These are phyloP conservation scores for Pelargonium fulgidum DNA, from an alignment of 441 rosid genomes.

Conservation along the genomic window DNA sequence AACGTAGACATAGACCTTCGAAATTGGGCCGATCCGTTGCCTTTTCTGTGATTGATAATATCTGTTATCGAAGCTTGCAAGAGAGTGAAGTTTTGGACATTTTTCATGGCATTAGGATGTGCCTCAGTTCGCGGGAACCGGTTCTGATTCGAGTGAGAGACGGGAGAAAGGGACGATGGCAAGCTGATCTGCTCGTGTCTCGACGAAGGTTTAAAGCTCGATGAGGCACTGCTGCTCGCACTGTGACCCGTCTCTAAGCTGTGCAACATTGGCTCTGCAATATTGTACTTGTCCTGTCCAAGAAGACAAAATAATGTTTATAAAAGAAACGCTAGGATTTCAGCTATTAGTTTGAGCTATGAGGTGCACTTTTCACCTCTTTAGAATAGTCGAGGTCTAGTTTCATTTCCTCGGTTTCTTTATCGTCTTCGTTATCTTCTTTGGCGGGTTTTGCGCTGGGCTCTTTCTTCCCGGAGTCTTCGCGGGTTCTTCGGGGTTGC, in stretches of 20 bases:
- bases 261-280: too few species aligned
- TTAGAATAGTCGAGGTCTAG: slow-evolving; percentile 29
- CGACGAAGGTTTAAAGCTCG: slow-evolving; percentile 16
- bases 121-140: slow-evolving; percentile 32
- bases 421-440: slow-evolving; percentile 15
- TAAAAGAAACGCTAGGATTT: background rate
- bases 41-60: slow-evolving; percentile 37
- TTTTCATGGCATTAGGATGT: slow-evolving; percentile 52
- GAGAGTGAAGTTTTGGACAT: slow-evolving; percentile 48
- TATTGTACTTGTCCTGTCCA: background rate
- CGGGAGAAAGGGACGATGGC: slow-evolving; percentile 36
- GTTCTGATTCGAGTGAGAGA: slow-evolving; percentile 16
- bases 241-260: slow-evolving; percentile 24
- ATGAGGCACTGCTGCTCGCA: slow-evolving; percentile 30
- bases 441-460: slow-evolving; percentile 15
- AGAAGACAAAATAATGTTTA: background rate
- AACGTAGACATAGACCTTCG: slow-evolving; percentile 46
- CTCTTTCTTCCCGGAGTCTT: slow-evolving; percentile 23
- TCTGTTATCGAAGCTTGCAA: slow-evolving; percentile 53
- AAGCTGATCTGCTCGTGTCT: slow-evolving; percentile 12
- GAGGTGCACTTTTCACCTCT: slow-evolving; percentile 29
- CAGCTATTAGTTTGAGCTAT: background rate
- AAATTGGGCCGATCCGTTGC: slow-evolving; percentile 27
- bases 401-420: slow-evolving; percentile 4
- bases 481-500: slow-evolving; percentile 18